Percentiles rank a stretch among this genome's conserved stretches.
These are phyloP conservation scores for Diaporthe capsici DNA, from an alignment of 2,329 filamentous ascomycete genomes.

Conservation along the genomic window DNA sequence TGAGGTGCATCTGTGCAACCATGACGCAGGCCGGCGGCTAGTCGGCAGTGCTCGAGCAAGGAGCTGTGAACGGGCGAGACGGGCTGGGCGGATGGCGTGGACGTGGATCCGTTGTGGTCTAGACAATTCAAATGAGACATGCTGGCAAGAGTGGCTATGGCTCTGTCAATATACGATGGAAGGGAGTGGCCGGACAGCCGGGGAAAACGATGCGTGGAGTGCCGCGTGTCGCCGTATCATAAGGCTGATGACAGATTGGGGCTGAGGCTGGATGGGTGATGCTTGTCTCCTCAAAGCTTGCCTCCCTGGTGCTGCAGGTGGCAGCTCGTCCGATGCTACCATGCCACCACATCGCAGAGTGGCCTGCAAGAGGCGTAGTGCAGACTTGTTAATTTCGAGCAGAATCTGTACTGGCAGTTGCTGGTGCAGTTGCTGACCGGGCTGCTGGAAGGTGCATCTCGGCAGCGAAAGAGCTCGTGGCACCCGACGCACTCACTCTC, in stretches of 20 bases:
- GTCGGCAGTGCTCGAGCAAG: conserved; percentile 7
- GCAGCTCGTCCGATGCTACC: conserved; percentile 16
- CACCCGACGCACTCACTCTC: neutral
- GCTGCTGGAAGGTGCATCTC: neutral
- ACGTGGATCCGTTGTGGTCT: neutral
- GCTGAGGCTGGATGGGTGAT: conserved; percentile 21
- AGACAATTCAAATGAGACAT: neutral
- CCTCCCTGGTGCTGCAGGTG: conserved; percentile 17
- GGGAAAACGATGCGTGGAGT: neutral
- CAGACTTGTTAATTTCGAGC: neutral
- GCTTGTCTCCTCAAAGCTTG: neutral
- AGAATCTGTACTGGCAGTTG: neutral
- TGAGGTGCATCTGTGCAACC: conserved; percentile 9
- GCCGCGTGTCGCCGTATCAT: conserved; percentile 27
- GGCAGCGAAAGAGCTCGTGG: neutral
- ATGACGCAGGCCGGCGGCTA: conserved; percentile 33
- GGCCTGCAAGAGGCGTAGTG: neutral
- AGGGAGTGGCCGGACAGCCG: neutral
- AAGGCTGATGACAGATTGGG: conserved; percentile 30
- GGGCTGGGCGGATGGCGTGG: conserved; percentile 6
- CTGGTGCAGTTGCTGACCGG: neutral
- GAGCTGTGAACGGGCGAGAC: neutral
- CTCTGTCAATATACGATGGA: neutral
- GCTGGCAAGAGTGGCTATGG: neutral
- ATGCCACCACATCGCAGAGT: neutral